Evolutionary conservation across 805 yeast species (phyloP).

Genomic region (Candida oleophila): DNA sequence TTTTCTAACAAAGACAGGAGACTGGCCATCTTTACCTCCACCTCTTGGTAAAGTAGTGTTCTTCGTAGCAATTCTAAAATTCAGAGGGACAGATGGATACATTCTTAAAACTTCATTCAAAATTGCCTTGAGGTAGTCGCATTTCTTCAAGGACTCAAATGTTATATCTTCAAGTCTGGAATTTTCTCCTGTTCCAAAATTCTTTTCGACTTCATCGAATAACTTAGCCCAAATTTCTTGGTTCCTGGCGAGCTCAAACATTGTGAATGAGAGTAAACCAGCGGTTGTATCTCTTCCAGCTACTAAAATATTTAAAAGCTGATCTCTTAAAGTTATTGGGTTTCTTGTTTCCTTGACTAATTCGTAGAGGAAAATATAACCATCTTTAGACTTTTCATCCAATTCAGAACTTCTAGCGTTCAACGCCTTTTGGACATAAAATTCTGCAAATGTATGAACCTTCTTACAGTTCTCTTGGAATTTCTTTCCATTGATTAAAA

Average conservation of each 20-base stretch:
- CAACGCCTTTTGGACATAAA: constrained; percentile 31
- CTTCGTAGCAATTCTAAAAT: constrained; percentile 44
- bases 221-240: constrained; percentile 31
- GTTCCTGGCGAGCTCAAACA: constrained; percentile 35
- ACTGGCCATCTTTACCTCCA: constrained; percentile 37
- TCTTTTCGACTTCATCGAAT: constrained; percentile 24
- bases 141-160: constrained; percentile 49
- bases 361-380: constrained; percentile 38
- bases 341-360: constrained; percentile 37
- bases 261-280: constrained; percentile 33
- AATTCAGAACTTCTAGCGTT: constrained; percentile 22
- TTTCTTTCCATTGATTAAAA: constrained; percentile 19
- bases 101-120: constrained; percentile 49
- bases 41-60: constrained; percentile 52
- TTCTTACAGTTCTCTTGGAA: constrained; percentile 21
- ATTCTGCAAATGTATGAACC: constrained; percentile 28
- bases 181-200: constrained; percentile 33
- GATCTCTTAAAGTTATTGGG: constrained; percentile 36
- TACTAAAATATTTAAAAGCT: constrained; percentile 37
- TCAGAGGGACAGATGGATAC: constrained; percentile 52
- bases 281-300: constrained; percentile 47
- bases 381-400: constrained; percentile 23
- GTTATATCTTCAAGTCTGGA: constrained; percentile 33
- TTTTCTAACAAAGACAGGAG: constrained; percentile 23
- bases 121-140: constrained; percentile 46